Percentiles rank a stretch among this genome's conserved stretches.
phyloP scores from a whole-genome alignment of 495 filamentous ascomycete species.

The Darksidea phi region DNA sequence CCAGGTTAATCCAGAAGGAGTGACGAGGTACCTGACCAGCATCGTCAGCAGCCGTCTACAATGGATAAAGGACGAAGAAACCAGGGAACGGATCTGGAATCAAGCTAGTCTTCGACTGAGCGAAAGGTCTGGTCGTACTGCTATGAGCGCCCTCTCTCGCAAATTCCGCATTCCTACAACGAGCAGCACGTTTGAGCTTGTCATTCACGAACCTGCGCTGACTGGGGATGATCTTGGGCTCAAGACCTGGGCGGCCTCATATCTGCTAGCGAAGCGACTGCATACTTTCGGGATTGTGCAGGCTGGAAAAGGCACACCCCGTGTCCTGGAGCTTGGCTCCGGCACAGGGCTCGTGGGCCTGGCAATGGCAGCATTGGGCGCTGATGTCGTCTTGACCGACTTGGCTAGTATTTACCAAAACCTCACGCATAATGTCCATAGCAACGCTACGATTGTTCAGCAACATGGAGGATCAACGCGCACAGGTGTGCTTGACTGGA shows the following conservation, averaged over 20 bases:
- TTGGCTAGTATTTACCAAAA: slow-evolving; percentile 69
- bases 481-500: slow-evolving; percentile 68
- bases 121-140: slow-evolving; percentile 80
- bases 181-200: slow-evolving; percentile 53
- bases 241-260: slow-evolving; percentile 91
- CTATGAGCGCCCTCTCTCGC: slow-evolving; percentile 75
- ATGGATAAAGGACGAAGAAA: slow-evolving; percentile 73
- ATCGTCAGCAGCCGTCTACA: slow-evolving; percentile 70
- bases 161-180: slow-evolving; percentile 64
- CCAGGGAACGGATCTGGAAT: slow-evolving; percentile 75
- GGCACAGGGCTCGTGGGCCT: slow-evolving; percentile 64
- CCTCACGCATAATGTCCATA: slow-evolving; percentile 57
- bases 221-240: slow-evolving; percentile 84
- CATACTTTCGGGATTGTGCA: slow-evolving; percentile 43
- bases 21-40: slow-evolving; percentile 63
- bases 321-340: slow-evolving; percentile 61
- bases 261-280: slow-evolving; percentile 77
- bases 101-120: slow-evolving; percentile 71
- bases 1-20: slow-evolving; percentile 41
- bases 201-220: slow-evolving; percentile 80
- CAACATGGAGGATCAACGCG: slow-evolving; percentile 39
- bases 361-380: slow-evolving; percentile 47
- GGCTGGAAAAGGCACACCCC: slow-evolving; percentile 24
- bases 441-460: slow-evolving; percentile 48
- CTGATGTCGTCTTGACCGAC: slow-evolving; percentile 61